Evolutionary conservation across 2,329 filamentous ascomycete species (phyloP).

Genomic region (Ilyonectria mors-panacis): DNA sequence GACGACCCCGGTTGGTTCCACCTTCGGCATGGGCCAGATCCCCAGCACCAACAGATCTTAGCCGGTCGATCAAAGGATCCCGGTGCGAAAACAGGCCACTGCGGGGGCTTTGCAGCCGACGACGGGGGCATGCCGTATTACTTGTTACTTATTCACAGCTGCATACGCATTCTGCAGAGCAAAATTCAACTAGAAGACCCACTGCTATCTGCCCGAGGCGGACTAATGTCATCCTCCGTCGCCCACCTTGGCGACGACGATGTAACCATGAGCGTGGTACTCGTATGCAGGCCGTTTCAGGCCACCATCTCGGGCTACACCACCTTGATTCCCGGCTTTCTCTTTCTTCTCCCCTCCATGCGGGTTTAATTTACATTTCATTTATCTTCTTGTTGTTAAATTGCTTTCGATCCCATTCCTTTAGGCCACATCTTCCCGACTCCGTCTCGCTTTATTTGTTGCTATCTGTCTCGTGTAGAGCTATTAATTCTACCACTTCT

Average conservation of each 20-base stretch:
- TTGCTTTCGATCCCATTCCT: background rate
- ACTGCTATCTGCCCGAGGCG: background rate
- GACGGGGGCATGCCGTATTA: background rate
- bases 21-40: background rate
- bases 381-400: background rate
- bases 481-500: no score
- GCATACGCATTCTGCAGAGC: background rate
- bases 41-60: background rate
- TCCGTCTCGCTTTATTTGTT: background rate
- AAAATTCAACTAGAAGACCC: background rate
- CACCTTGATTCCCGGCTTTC: background rate
- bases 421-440: background rate
- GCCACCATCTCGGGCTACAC: background rate
- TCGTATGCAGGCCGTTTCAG: slow-evolving; percentile 24
- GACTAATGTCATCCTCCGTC: slow-evolving; percentile 3
- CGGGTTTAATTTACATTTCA: background rate
- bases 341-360: background rate
- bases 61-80: background rate
- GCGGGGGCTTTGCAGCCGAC: background rate
- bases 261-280: slow-evolving; percentile 18
- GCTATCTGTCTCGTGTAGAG: no score
- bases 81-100: background rate
- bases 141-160: background rate
- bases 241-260: slow-evolving; percentile 8
- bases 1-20: background rate